Conservation (phyloP, 768 basidiomycete species). For the Fomitopsis pulvina region DNA sequence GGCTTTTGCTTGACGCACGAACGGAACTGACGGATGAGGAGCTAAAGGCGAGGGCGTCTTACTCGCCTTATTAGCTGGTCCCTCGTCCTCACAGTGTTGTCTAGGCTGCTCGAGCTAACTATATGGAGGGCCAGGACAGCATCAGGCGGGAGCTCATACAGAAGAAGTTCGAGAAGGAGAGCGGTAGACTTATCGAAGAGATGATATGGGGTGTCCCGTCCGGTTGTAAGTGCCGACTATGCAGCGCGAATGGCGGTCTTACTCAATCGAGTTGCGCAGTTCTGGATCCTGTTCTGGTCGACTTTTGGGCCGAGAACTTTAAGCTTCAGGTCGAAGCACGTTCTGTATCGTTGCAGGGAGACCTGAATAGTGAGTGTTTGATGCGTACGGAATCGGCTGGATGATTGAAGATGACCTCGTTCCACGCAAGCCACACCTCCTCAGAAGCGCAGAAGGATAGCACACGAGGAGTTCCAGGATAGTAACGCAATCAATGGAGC, state of each 20-base stretch:
- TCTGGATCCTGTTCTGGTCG: constrained; percentile 53
- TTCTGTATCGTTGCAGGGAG: constrained; percentile 36
- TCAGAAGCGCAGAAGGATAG: constrained; percentile 42
- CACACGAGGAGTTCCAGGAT: constrained; percentile 9
- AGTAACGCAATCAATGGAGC: neutral
- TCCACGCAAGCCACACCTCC: too few relatives aligned
- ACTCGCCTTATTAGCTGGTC: neutral
- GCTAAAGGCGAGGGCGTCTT: constrained; percentile 46
- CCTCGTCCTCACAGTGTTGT: neutral
- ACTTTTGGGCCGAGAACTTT: constrained; percentile 73
- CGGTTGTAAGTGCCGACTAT: constrained; percentile 43
- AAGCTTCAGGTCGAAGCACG: constrained; percentile 64
- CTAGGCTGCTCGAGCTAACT: constrained; percentile 58
- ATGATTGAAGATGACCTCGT: neutral
- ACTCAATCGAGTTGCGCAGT: constrained; percentile 33
- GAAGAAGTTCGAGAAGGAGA: constrained; percentile 53
- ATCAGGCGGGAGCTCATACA: constrained; percentile 43
- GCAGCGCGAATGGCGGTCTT: neutral
- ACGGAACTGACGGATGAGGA: constrained; percentile 83
- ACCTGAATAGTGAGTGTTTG: constrained; percentile 27
- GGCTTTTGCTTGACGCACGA: constrained; percentile 59
- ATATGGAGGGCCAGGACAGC: constrained; percentile 53
- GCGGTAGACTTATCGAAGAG: constrained; percentile 46
- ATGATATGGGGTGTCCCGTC: constrained; percentile 63
- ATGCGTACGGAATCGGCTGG: neutral